These are phyloP conservation scores for Nemania diffusa DNA, from an alignment of 2,329 filamentous ascomycete genomes.

Conservation along the genomic window DNA sequence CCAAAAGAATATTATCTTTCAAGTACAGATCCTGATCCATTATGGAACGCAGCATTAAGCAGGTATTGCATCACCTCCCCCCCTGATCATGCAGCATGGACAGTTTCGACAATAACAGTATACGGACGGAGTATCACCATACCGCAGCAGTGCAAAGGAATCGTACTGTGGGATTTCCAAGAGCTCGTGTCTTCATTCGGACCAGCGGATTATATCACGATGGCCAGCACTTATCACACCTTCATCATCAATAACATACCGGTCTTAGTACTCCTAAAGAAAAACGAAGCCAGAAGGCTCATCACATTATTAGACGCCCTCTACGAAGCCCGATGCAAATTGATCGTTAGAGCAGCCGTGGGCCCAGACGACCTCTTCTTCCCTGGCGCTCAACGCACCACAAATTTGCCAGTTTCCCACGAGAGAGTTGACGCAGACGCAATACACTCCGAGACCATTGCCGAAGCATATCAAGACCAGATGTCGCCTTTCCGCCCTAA, in stretches of 20 bases:
- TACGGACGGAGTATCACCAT: conserved; percentile 74
- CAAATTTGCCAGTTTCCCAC: conserved; percentile 26
- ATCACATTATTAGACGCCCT: conserved; percentile 84
- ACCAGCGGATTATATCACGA: conserved; percentile 83
- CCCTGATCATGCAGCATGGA: conserved; percentile 51
- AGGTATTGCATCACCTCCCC: conserved; percentile 16
- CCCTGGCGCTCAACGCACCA: conserved; percentile 61
- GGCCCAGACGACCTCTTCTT: conserved; percentile 83
- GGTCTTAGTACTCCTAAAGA: conserved; percentile 72
- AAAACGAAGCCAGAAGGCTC: conserved; percentile 83
- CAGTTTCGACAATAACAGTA: conserved; percentile 57
- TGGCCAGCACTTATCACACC: conserved; percentile 83
- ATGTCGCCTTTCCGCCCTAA: conserved; percentile 83
- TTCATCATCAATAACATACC: conserved; percentile 78
- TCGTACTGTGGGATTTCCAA: conserved; percentile 73
- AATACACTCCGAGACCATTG: conserved; percentile 71
- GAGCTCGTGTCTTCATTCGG: conserved; percentile 76
- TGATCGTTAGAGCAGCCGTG: conserved; percentile 73
- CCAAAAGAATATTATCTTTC: conserved; percentile 47
- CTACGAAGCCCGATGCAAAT: conserved; percentile 83
- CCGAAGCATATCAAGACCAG: conserved; percentile 82
- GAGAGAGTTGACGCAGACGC: conserved; percentile 57
- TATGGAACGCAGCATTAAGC: conserved; percentile 44
- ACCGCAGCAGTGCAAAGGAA: conserved; percentile 66
- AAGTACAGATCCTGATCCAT: conserved; percentile 40